Percentiles rank a stretch among this genome's conserved stretches.
Evolutionary conservation across 2,329 filamentous ascomycete species (phyloP).

Genomic region (Colletotrichum tropicicola): DNA sequence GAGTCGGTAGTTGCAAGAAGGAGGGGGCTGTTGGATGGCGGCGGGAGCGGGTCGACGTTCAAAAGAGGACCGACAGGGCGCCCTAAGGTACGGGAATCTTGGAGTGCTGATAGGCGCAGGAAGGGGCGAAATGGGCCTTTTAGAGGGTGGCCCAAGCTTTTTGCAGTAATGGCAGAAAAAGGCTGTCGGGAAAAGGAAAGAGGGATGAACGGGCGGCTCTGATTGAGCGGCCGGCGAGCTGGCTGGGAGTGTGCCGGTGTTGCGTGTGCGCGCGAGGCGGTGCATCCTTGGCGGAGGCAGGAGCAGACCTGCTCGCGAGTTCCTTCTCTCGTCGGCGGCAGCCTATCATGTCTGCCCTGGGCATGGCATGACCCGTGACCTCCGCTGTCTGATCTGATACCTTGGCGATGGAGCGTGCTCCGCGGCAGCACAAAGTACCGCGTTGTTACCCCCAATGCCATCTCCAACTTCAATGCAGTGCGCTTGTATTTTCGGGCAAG

Average conservation of each 20-base stretch:
- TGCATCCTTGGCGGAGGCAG: conserved; percentile 23
- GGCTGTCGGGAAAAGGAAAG: too few relatives aligned
- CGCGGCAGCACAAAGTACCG: background rate
- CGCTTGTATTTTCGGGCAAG: too few relatives aligned
- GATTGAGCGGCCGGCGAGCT: background rate
- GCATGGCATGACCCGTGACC: background rate
- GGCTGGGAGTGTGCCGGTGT: conserved; percentile 10
- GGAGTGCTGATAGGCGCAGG: conserved; percentile 2
- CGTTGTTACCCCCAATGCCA: background rate
- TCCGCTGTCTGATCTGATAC: background rate
- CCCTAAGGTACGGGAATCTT: background rate
- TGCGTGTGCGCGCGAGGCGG: conserved; percentile 24
- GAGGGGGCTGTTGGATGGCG: background rate
- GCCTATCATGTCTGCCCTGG: background rate
- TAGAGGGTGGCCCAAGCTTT: conserved; percentile 24
- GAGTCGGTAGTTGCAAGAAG: background rate
- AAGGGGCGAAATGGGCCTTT: background rate
- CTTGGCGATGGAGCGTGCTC: conserved; percentile 11
- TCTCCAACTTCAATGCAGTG: background rate
- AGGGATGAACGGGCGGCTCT: conserved; percentile 19
- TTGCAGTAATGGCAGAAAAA: too few relatives aligned
- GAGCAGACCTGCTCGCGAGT: too few relatives aligned
- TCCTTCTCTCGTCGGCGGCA: too few relatives aligned
- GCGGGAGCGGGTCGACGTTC: conserved; percentile 7
- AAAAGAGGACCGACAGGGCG: background rate